A percentile compares a stretch with the other conserved stretches of the same genome.
Evolutionary conservation across 768 basidiomycete species (phyloP).

Genomic region (Mycena pura): DNA sequence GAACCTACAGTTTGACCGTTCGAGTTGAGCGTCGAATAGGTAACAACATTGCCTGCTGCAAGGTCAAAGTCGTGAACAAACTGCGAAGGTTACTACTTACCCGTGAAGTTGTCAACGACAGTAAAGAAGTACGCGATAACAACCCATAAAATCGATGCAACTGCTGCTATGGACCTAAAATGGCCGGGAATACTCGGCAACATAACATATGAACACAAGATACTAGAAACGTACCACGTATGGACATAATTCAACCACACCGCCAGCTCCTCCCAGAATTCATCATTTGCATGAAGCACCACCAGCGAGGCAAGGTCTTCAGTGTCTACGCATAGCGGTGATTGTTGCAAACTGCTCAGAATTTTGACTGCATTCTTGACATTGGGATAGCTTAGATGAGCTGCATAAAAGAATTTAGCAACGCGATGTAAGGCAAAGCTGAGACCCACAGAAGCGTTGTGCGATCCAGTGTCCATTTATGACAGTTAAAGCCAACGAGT

Average conservation of each 20-base stretch:
- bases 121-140: constrained; percentile 25
- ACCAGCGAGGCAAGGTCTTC: constrained; percentile 44
- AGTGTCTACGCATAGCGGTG: constrained; percentile 38
- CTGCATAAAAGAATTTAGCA: too few relatives aligned
- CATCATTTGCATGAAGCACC: constrained; percentile 41
- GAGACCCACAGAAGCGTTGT: constrained; percentile 18
- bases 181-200: too few relatives aligned
- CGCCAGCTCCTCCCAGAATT: constrained; percentile 44
- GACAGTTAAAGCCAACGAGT: constrained; percentile 45
- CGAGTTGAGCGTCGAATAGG: constrained; percentile 31
- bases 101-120: constrained; percentile 21
- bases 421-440: not conserved
- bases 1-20: constrained; percentile 49
- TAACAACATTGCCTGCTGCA: constrained; percentile 18
- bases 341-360: constrained; percentile 42
- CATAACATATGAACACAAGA: not conserved
- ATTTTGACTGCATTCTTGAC: constrained; percentile 28
- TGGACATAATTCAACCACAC: constrained; percentile 42
- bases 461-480: constrained; percentile 43
- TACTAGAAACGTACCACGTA: constrained; percentile 36
- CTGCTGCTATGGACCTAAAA: constrained; percentile 21
- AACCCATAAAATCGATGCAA: constrained; percentile 20
- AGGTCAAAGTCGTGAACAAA: not conserved
- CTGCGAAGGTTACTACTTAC: not conserved
- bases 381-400: constrained; percentile 30